phyloP scores from a whole-genome alignment of 306 rosid species.

The Dalbergia oliveri region DNA sequence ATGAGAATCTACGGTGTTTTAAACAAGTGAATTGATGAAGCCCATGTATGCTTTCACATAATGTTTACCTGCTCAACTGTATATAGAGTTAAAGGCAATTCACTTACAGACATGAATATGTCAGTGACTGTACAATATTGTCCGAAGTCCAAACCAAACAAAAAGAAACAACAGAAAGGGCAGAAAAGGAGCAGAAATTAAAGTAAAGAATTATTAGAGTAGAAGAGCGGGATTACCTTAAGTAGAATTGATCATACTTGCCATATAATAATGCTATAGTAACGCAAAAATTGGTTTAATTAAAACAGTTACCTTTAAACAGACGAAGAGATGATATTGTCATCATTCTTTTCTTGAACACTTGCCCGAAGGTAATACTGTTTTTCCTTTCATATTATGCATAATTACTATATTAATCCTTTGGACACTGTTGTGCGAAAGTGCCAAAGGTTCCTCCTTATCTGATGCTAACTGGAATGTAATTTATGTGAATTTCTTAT shows the following conservation, averaged over 20 bases:
- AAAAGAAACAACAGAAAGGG: not conserved
- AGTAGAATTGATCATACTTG: not conserved
- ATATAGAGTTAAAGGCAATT: not conserved
- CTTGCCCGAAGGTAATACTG: conserved; percentile 21
- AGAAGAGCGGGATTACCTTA: conserved; percentile 7
- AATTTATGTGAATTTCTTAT: conserved; percentile 16
- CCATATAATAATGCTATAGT: not conserved
- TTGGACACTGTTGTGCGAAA: conserved; percentile 17
- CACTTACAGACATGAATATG: conserved; percentile 2
- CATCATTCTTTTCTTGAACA: not conserved
- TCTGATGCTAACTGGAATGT: conserved; percentile 28
- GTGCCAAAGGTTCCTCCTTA: not conserved
- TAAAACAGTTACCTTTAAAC: conserved; percentile 16
- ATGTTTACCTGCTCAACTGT: conserved; percentile 39
- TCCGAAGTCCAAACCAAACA: conserved; percentile 8
- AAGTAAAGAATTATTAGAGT: not conserved
- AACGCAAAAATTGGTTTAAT: conserved; percentile 3
- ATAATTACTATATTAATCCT: conserved; percentile 2
- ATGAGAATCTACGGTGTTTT: conserved; percentile 22
- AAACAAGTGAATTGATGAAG: conserved; percentile 39
- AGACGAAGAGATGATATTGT: not conserved
- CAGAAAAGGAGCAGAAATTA: not conserved
- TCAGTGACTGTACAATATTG: conserved; percentile 27
- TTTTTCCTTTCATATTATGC: conserved; percentile 6
- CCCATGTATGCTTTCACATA: conserved; percentile 39